Evolutionary conservation across 495 filamentous ascomycete genomes (phyloP), one percentile per base, ranked within the genome.

Genomic region (Penicillium desertorum): DNA sequence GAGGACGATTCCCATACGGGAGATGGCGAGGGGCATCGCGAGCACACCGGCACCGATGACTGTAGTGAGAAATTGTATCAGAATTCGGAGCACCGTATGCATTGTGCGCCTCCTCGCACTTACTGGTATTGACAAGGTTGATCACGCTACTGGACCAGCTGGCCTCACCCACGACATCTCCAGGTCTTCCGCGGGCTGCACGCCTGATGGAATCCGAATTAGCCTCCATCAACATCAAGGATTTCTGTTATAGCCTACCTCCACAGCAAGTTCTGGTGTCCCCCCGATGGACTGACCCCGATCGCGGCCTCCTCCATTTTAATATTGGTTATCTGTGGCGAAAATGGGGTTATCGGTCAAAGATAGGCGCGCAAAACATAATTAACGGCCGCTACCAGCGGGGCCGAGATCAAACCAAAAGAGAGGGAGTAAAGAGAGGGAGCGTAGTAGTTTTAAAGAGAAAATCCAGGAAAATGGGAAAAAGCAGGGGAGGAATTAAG

Each of bases 31-130:
- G 12, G 93, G 93, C 92, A 96, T 97, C 19, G 92, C 92, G 17
- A 98, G 84, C 2, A 95, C 88, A 39, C 94, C 94, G 45, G 94
- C 94, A 41, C 94, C 94, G 65, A 98, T 82, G 63, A 97, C 91
- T 96, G 66, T 5, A 56, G 14, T 32, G 1, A 36, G 42, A n/a
- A 12, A 60, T 29, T 14, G 27, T 4, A 37, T 62, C 30, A 61
- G 55, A 14, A 30, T 51, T 30, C 36, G 8, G n/a, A 16, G 2
- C 14, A 25, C 17, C 17, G 25, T 25, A 20, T 23, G 16, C 14
- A 23, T 12, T 34, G 19, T 16, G 14, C 8, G 17, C 29, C 27
- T 50, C 20, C 41, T 41, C 16, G 17, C 29, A 71, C 76, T 76
- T 63, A 79, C 76, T 98, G 6, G 94, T 98, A 74, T 98, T 98